These are phyloP conservation scores for Acacia pycnantha DNA, from an alignment of 331 rosid species.

Conservation along the genomic window DNA sequence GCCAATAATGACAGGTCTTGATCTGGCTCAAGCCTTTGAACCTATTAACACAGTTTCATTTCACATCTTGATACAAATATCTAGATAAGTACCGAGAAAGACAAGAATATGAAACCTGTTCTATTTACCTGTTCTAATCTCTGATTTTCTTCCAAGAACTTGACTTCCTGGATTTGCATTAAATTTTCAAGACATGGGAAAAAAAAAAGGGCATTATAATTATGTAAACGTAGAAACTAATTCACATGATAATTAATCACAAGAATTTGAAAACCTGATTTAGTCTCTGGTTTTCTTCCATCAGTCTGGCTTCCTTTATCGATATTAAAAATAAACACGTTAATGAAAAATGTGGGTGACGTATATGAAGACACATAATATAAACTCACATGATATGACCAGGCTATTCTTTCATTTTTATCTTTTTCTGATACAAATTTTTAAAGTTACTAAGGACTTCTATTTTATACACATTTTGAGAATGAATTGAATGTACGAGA, in stretches of 20 bases:
- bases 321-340: not conserved
- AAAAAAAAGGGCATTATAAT: not conserved
- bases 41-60: not conserved
- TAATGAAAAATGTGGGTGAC: not conserved
- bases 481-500: not conserved
- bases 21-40: not conserved
- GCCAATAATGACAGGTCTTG: not conserved
- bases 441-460: not conserved
- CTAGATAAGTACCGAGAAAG: not conserved
- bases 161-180: not conserved
- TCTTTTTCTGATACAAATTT: no score
- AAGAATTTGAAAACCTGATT: not conserved
- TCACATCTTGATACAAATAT: not conserved
- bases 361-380: no score
- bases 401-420: no score
- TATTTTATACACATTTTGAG: not conserved
- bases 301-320: no score
- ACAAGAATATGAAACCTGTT: no score
- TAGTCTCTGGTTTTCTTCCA: not conserved
- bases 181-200: not conserved
- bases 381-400: no score
- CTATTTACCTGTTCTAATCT: no score
- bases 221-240: no score
- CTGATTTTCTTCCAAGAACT: no score
- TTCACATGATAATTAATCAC: no score